These are phyloP conservation scores for Aquilaria sinensis DNA, from an alignment of 345 rosid species.

Conservation along the genomic window DNA sequence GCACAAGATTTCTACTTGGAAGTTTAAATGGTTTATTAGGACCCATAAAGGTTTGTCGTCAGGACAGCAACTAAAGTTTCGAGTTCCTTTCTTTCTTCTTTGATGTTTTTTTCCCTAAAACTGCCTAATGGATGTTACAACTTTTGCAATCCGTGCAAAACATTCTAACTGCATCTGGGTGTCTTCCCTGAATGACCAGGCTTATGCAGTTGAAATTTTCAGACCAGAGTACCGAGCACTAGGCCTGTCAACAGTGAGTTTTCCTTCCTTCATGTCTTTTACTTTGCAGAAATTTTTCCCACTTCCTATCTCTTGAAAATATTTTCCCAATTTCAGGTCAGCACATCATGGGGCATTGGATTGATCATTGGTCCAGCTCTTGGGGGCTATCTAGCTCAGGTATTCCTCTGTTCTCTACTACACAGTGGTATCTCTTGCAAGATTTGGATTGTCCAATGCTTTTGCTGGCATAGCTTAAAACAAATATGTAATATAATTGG, in stretches of 20 bases:
- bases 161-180: neutral
- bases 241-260: constrained; percentile 78
- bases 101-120: no score
- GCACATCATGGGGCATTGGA: constrained; percentile 97
- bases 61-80: neutral
- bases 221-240: constrained; percentile 72
- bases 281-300: no score
- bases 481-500: no score
- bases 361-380: constrained; percentile 93
- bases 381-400: constrained; percentile 96
- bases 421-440: neutral
- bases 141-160: no score
- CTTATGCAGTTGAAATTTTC: constrained; percentile 77
- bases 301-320: constrained; percentile 6
- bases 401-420: constrained; percentile 14
- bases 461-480: no score
- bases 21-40: constrained; percentile 88
- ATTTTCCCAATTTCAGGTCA: constrained; percentile 40
- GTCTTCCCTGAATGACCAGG: constrained; percentile 35
- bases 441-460: no score
- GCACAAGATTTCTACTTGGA: constrained; percentile 81
- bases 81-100: neutral
- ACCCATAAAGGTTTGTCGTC: constrained; percentile 61
- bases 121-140: no score
- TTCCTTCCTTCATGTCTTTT: constrained; percentile 1